phyloP scores from a whole-genome alignment of 495 filamentous ascomycete species.

The Hamigera avellanea region DNA sequence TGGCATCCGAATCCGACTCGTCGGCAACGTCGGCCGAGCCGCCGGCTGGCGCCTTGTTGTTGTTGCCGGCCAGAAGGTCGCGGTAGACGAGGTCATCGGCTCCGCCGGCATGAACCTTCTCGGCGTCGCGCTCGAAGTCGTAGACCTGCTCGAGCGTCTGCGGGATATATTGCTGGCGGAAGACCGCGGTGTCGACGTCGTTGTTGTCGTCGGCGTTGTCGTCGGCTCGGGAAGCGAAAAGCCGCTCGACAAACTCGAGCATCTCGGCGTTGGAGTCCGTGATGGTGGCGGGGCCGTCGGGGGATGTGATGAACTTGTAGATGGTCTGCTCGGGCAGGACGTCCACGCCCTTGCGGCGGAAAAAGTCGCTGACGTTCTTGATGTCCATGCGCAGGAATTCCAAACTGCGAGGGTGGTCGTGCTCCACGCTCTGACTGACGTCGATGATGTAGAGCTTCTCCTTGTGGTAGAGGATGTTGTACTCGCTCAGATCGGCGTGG shows the following conservation, averaged over 20 bases:
- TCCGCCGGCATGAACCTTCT: slow-evolving; percentile 21
- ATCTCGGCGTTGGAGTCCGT: slow-evolving; percentile 24
- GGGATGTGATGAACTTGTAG: slow-evolving; percentile 67
- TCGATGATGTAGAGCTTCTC: slow-evolving; percentile 84
- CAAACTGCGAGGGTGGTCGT: slow-evolving; percentile 81
- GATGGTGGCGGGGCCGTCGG: slow-evolving; percentile 38
- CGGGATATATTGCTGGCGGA: slow-evolving; percentile 89
- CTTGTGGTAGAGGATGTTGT: slow-evolving; percentile 88
- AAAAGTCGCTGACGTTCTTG: slow-evolving; percentile 91
- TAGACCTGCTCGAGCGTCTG: slow-evolving; percentile 91
- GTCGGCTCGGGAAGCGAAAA: slow-evolving; percentile 33
- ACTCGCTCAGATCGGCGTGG: slow-evolving; percentile 93
- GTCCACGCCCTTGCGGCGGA: slow-evolving; percentile 71
- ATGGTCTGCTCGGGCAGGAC: slow-evolving; percentile 58
- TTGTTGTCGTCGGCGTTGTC: slow-evolving; percentile 26
- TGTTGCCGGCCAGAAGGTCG: slow-evolving; percentile 62
- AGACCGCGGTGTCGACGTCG: slow-evolving; percentile 81
- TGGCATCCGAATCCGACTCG: slow-evolving; percentile 33
- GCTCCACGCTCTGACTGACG: slow-evolving; percentile 93
- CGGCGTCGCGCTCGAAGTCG: slow-evolving; percentile 83
- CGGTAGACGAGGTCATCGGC: slow-evolving; percentile 69
- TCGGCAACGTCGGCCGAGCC: slow-evolving; percentile 20
- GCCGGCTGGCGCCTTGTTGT: slow-evolving; percentile 25
- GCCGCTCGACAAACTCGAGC: slow-evolving; percentile 35
- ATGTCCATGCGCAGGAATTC: slow-evolving; percentile 96